phyloP scores from a whole-genome alignment of 108 stramenopile genomes.

The Pseudonitzschia multiseries region DNA sequence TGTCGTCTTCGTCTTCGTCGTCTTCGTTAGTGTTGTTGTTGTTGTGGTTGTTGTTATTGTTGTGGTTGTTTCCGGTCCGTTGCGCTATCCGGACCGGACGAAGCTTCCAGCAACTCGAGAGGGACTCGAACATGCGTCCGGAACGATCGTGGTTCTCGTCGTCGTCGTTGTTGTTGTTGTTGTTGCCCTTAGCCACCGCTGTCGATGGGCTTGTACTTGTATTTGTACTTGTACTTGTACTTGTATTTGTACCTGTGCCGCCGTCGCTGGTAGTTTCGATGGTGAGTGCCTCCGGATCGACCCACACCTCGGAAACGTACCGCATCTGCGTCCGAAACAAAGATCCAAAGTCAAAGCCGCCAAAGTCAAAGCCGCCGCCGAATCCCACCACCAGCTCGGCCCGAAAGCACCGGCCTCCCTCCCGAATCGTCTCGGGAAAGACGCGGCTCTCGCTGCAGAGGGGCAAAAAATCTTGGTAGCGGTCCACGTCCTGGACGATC shows the following conservation, averaged over 20 bases:
- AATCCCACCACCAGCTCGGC: conserved; percentile 8
- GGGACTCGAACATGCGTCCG: neutral
- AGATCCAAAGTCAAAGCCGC: neutral
- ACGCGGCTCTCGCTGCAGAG: neutral
- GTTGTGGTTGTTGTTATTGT: too few species aligned
- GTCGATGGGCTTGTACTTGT: neutral
- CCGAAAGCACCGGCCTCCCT: neutral
- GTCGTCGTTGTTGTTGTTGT: too few species aligned
- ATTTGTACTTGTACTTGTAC: too few species aligned
- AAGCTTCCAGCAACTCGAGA: neutral
- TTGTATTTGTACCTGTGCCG: too few species aligned
- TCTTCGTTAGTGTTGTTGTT: too few species aligned
- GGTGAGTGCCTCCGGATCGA: neutral
- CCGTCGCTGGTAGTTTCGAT: conserved; percentile 1
- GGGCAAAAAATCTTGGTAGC: neutral
- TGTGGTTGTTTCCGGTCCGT: too few species aligned
- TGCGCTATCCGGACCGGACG: neutral
- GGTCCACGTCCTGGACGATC: neutral
- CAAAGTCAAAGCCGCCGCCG: neutral
- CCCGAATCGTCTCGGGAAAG: neutral
- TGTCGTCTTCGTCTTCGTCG: too few species aligned
- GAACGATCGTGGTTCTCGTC: neutral
- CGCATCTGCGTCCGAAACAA: neutral
- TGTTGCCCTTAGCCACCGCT: too few species aligned
- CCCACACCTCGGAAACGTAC: neutral